Base-by-base conservation (phyloP, 768 basidiomycete genomes). In the Tylopilus sp. region DNA sequence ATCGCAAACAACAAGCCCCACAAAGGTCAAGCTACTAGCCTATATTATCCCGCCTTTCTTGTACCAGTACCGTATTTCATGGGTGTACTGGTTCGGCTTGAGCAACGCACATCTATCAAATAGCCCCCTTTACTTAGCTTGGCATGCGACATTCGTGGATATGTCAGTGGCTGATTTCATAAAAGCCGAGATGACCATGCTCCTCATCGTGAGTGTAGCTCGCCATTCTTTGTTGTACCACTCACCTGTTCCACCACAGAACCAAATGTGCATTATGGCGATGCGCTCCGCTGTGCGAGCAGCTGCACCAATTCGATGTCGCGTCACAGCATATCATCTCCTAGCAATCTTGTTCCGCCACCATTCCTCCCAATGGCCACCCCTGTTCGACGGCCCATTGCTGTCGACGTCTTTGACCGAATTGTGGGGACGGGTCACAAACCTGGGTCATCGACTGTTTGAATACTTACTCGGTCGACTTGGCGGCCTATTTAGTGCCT, bases 321-420 rank as follows among this genome's bases (percentile, higher is more conserved):
- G 31, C 31, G 31, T 15, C 31, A 13, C 31, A 31, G 2, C 9
- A 26, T 26, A 26, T 26, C 26, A 26, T 10, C 28, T 28, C 28
- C 28, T 31, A 6, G 73, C 80, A 3, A 30, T 80, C 36, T 43
- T 82, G 23, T 73, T 85, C 41, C 59, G 63, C 20, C 81, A 84
- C 60, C 54, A 70, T 42, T 75, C 77, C 0, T 69, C 68, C 0
- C 72, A 80, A 44, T 87, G 84, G 82, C 86, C 86, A 0, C 85
- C 83, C 1, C 52, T 81, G 22, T 85, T 86, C 64, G 69, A 79
- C 48, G 44, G 67, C 6, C 86, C 86, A 4, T 87, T 78, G 77
- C 38, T 62, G 9, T 64, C 81, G 1, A 80, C 79, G 3, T 86
- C 83, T 4, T 65, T 88, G 17, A 64, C 71, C 35, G 75, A 81